Evolutionary conservation across 805 yeast genomes (phyloP), one percentile per base, ranked within the genome.

Genomic region (Candida pseudofarinosa): DNA sequence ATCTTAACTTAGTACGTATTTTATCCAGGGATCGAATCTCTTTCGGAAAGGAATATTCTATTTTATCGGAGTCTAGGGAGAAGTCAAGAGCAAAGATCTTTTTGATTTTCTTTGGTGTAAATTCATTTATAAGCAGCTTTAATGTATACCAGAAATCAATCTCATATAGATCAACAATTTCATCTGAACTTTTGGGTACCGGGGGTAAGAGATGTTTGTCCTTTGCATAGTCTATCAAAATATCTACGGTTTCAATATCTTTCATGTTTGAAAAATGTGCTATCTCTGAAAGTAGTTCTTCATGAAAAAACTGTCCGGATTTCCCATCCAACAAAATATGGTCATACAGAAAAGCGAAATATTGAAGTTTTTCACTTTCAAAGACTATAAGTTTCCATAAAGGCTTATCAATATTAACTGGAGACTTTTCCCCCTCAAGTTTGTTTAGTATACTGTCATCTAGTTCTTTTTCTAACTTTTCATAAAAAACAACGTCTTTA

Each of bases 261-360:
- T 15, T 44, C 42, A 20, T 50, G 10, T 33, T 47, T 34, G 13
- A 45, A 43, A 39, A 45, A 28, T 40, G 23, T 19, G 19, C 47
- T 42, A 53, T 35, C 32, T 51, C 53, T 16, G 44, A 35, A 12
- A 51, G 36, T 19, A 65, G 52, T 19, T 58, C 55, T 15, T 49
- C 43, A 35, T 63, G 68, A 46, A 67, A 62, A 35, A 48, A 49
- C 14, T 44, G 42, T 2, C 64, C 67, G 13, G 67, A 53, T 13
- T 53, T 53, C 2, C 72, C 74, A 48, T 68, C 73, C 34, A 60
- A 56, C 8, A 62, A 43, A 3, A 56, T 19, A 42, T 60, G 71
- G 19, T 65, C 63, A 41, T 56, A 59, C 18, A 38, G 39, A 31
- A 66, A 53, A 8, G 58, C 36, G 6, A 59, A 7, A 39, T 57